Conservation (phyloP, 768 basidiomycete species). For the Phlegmacium glaucopus region DNA sequence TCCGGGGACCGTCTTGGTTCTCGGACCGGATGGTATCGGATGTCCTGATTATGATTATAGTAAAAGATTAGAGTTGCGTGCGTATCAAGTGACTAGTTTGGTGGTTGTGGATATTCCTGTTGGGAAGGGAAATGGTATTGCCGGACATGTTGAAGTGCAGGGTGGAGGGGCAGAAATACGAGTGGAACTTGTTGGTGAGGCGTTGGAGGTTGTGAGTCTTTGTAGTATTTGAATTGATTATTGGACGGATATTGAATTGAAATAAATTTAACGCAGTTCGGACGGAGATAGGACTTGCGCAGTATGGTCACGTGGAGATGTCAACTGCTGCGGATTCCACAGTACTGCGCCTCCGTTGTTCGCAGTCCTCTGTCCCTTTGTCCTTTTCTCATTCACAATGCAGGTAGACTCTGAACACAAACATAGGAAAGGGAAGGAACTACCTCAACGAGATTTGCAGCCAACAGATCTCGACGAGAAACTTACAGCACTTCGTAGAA, state of each 20-base stretch:
- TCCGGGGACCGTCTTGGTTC: conserved; percentile 50
- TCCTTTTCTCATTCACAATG: conserved; percentile 22
- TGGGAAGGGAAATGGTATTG: conserved; percentile 38
- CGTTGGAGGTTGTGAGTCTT: conserved; percentile 4
- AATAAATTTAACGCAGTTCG: too few relatives aligned
- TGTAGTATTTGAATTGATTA: too few relatives aligned
- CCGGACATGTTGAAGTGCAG: conserved; percentile 36
- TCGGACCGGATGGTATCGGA: conserved; percentile 50
- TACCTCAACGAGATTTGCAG: conserved; percentile 27
- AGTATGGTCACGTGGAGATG: conserved; percentile 11
- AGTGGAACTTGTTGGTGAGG: conserved; percentile 8
- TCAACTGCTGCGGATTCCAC: conserved; percentile 10
- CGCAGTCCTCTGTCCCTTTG: conserved; percentile 12
- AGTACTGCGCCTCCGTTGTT: conserved; percentile 19
- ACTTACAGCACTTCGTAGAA: conserved; percentile 58
- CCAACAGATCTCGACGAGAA: conserved; percentile 53
- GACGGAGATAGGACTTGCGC: too few relatives aligned
- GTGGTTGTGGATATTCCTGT: conserved; percentile 37
- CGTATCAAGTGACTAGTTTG: conserved; percentile 49
- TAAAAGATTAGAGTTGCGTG: conserved; percentile 43
- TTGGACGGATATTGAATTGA: too few relatives aligned
- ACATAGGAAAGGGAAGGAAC: conserved; percentile 40
- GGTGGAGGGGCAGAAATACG: conserved; percentile 1
- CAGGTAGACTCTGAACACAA: conserved; percentile 19
- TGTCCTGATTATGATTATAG: conserved; percentile 63